Evolutionary conservation across 805 yeast species (phyloP).

Genomic region (Wickerhamomyces pijperi): DNA sequence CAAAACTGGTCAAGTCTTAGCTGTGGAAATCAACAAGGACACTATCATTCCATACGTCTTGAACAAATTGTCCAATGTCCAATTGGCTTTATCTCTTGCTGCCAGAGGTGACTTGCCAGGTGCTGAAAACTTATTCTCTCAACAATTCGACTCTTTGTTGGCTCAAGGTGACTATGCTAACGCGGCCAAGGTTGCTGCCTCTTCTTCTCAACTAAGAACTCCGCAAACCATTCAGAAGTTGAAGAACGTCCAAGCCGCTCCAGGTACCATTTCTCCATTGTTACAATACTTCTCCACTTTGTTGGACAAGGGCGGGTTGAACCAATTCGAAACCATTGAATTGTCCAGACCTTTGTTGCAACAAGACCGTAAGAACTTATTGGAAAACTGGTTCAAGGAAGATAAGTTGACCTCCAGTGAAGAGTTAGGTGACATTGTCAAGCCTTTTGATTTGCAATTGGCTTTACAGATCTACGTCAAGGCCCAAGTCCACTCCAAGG

Average conservation of each 20-base stretch:
- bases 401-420: conserved; percentile 92
- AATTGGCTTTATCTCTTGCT: conserved; percentile 78
- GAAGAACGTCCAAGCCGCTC: conserved; percentile 81
- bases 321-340: conserved; percentile 88
- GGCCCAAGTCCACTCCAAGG: conserved; percentile 76
- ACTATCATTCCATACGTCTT: conserved; percentile 84
- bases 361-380: conserved; percentile 85
- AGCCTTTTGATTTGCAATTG: conserved; percentile 73
- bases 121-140: conserved; percentile 83
- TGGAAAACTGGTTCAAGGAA: conserved; percentile 94
- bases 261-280: conserved; percentile 92
- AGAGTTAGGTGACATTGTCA: conserved; percentile 92
- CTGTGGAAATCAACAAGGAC: conserved; percentile 79
- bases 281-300: conserved; percentile 85
- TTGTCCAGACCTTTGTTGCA: conserved; percentile 91
- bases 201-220: conserved; percentile 86
- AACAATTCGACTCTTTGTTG: conserved; percentile 82
- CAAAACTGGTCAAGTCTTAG: conserved; percentile 88
- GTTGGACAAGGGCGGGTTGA: conserved; percentile 85
- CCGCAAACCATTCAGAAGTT: conserved; percentile 89
- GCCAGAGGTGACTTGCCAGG: conserved; percentile 96
- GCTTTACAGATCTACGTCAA: conserved; percentile 88
- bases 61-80: conserved; percentile 75
- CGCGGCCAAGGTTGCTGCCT: conserved; percentile 96
- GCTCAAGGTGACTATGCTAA: conserved; percentile 77